These are phyloP conservation scores for Stentor coeruleus DNA, from an alignment of 73 alveolate species.

Conservation along the genomic window DNA sequence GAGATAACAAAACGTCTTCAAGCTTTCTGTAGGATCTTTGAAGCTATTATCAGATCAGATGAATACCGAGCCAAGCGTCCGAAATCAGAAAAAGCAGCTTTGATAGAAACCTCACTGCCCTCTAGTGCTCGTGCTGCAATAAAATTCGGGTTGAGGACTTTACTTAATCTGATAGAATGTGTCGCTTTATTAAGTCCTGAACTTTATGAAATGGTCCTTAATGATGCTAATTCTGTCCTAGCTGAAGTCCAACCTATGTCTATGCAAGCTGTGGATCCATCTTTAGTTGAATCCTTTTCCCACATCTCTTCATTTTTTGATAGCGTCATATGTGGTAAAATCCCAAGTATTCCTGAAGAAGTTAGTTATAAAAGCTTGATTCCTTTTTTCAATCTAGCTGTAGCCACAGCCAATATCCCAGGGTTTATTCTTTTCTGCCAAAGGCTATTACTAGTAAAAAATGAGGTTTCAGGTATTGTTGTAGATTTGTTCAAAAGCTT, in stretches of 20 bases:
- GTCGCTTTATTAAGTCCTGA: not conserved
- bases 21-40: not conserved
- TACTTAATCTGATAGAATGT: constrained; percentile 5
- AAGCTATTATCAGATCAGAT: not conserved
- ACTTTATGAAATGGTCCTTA: not conserved
- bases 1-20: not conserved
- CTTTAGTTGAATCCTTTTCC: not conserved
- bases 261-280: not conserved
- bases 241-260: not conserved
- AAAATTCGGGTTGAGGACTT: constrained; percentile 20
- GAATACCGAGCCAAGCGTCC: not conserved
- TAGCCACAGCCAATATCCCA: not conserved
- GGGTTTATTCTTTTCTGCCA: not conserved
- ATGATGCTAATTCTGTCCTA: not conserved
- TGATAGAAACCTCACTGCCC: not conserved
- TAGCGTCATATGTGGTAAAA: not conserved
- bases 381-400: not conserved
- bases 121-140: constrained; percentile 12
- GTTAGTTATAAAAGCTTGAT: not conserved
- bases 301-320: constrained; percentile 8
- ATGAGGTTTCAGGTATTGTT: not conserved
- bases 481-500: not conserved
- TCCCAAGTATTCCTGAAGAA: not conserved
- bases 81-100: not conserved
- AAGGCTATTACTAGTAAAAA: not conserved